Evolutionary conservation across 768 basidiomycete species (phyloP).

Genomic region (Boletus vinaceobasis): DNA sequence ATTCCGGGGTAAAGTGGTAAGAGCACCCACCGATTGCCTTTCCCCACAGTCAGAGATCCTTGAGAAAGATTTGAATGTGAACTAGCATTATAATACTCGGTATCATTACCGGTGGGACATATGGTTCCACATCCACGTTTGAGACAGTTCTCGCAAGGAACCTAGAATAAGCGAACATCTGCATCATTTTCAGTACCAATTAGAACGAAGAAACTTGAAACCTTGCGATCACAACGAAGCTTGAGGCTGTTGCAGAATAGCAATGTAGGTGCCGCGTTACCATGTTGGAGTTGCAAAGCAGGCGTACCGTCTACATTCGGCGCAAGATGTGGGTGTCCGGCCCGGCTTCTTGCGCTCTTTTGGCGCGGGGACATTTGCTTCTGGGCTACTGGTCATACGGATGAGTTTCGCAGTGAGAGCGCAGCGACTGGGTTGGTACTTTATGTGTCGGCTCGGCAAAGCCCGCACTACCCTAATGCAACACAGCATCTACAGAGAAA

Average conservation of each 20-base stretch:
- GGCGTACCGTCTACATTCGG: slow-evolving; percentile 38
- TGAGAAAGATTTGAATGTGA: background rate
- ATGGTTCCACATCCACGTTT: slow-evolving; percentile 72
- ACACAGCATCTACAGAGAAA: background rate
- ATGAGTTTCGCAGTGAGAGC: background rate
- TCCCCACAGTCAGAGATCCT: slow-evolving; percentile 58
- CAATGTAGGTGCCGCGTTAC: background rate
- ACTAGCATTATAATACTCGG: slow-evolving; percentile 1
- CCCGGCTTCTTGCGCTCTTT: slow-evolving; percentile 47
- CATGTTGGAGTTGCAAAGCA: background rate
- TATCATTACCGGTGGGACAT: slow-evolving; percentile 63
- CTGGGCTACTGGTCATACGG: slow-evolving; percentile 6
- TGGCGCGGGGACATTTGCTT: slow-evolving; percentile 13
- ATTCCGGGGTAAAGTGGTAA: background rate
- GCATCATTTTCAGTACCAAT: slow-evolving; percentile 8
- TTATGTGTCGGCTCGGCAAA: slow-evolving; percentile 5
- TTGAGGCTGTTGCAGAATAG: slow-evolving; percentile 43
- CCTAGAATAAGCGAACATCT: slow-evolving; percentile 34
- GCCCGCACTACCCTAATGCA: background rate
- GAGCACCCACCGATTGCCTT: slow-evolving; percentile 48
- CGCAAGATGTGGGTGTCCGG: slow-evolving; percentile 42
- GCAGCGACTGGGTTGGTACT: background rate
- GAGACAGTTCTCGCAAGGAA: slow-evolving; percentile 76
- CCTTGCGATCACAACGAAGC: slow-evolving; percentile 63
- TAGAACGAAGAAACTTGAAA: slow-evolving; percentile 15